Percentiles rank a stretch among this genome's conserved stretches.
These are phyloP conservation scores for Acrocalymma vagum DNA, from an alignment of 2,329 filamentous ascomycete species.

Conservation along the genomic window DNA sequence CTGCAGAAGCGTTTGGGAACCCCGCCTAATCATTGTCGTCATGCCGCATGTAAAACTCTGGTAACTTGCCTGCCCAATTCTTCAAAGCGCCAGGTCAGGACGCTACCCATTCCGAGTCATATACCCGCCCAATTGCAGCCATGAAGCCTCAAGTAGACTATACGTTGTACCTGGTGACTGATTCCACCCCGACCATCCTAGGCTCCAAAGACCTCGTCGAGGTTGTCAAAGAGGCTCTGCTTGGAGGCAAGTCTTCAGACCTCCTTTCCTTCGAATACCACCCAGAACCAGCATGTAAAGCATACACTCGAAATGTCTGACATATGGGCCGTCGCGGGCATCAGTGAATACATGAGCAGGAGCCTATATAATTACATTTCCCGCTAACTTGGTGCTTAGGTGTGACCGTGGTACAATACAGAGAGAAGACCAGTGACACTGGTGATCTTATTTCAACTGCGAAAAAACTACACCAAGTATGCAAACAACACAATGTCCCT, in stretches of 20 bases:
- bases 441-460: conserved; percentile 75
- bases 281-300: too few relatives aligned
- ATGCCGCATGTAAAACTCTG: too few relatives aligned
- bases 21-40: too few relatives aligned
- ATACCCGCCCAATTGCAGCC: conserved; percentile 43
- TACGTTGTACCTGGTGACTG: conserved; percentile 88
- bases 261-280: too few relatives aligned
- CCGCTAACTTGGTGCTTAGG: conserved; percentile 49
- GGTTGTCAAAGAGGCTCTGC: conserved; percentile 78
- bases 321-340: too few relatives aligned
- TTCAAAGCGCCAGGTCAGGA: conserved; percentile 1
- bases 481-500: conserved; percentile 73
- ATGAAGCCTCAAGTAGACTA: conserved; percentile 69
- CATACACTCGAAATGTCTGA: too few relatives aligned
- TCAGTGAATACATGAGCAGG: background rate
- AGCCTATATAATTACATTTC: background rate
- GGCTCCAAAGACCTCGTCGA: conserved; percentile 72
- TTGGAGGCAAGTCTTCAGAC: conserved; percentile 72
- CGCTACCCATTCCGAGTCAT: conserved; percentile 6
- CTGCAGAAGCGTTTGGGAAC: too few relatives aligned
- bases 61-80: conserved; percentile 11
- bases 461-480: conserved; percentile 74
- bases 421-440: conserved; percentile 86
- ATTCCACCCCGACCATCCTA: conserved; percentile 87
- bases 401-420: conserved; percentile 86